Conservation (phyloP, 192 early-diverging fungal genomes). For the Rhizophlyctis rosea region DNA sequence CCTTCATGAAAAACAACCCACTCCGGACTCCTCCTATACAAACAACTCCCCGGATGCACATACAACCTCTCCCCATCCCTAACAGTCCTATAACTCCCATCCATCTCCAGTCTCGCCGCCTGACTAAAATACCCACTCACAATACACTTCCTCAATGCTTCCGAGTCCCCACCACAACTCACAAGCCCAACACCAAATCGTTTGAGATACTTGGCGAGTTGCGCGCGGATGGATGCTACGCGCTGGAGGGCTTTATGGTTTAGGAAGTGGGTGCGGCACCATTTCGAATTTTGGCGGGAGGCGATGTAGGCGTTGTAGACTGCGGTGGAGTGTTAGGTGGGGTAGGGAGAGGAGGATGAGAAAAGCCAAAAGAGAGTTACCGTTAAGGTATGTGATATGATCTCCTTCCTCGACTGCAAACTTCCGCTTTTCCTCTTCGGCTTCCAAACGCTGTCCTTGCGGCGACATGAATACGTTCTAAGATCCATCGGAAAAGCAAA, state of each 20-base stretch:
- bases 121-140: constrained; percentile 72
- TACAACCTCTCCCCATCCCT: constrained; percentile 59
- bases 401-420: constrained; percentile 75
- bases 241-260: constrained; percentile 61
- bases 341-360: neutral
- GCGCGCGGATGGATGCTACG: constrained; percentile 31
- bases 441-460: constrained; percentile 28
- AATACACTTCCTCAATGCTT: constrained; percentile 65
- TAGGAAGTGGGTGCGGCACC: constrained; percentile 52
- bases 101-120: constrained; percentile 63
- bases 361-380: neutral
- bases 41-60: constrained; percentile 3
- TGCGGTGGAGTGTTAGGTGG: constrained; percentile 4
- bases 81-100: constrained; percentile 68
- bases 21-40: constrained; percentile 1
- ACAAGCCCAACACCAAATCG: constrained; percentile 38
- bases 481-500: constrained; percentile 3
- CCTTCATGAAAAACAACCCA: constrained; percentile 54
- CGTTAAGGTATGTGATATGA: constrained; percentile 40
- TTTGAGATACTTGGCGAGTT: constrained; percentile 51
- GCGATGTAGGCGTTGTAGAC: constrained; percentile 54
- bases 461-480: constrained; percentile 38
- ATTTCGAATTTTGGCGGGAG: constrained; percentile 32
- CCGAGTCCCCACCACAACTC: constrained; percentile 38
- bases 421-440: constrained; percentile 59